Base-by-base conservation (phyloP, 371 early-diverging fungal genomes). In the Mortierella sp. region DNA sequence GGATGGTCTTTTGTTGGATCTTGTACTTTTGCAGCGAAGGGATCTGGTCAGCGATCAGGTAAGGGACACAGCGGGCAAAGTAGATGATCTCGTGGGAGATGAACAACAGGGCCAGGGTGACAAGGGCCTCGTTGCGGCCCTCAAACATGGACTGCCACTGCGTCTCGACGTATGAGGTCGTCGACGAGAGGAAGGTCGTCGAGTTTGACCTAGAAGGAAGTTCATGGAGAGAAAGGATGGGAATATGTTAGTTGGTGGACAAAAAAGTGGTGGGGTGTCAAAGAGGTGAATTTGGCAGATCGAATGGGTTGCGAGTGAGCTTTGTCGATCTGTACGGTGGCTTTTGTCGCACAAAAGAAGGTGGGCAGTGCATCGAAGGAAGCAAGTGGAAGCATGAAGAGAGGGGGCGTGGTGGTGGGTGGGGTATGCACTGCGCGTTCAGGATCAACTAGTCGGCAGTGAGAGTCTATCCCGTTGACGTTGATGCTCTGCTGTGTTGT, bases 21-120 rank as follows among this genome's bases (percentile, higher is more conserved):
- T 94, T 95, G 91, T 95, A 97, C 86, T 94, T 90, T 64, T 92
- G 87, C 76, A 96, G 86, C 11, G 88, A 78, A 10, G 94, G 95
- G 58, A 95, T 91, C 73, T 85, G 87, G 82, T 94, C 94, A 74
- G 92, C 92, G 64, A 92, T 86, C 53, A 92, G 79, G 84, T 92
- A 95, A 40, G 95, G 95, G 53, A 95, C 61, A 80, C 92, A 95
- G 40, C 94, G 92, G 24, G 92, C 93, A 87, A 93, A 95, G 86
- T 95, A 95, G 68, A 94, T 91, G 70, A 93, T 55, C 84, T 95
- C 94, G 87, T 95, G 95, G 87, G 94, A 89, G 26, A 90, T 26
- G 76, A 95, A 94, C 31, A 91, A 86, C 63, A 94, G 74, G 8
- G 90, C 80, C 31, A 93, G 91, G 34, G 93, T 91, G 44, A 93